phyloP scores from a whole-genome alignment of 129 eudicot genomes.

The Mikania micrantha region DNA sequence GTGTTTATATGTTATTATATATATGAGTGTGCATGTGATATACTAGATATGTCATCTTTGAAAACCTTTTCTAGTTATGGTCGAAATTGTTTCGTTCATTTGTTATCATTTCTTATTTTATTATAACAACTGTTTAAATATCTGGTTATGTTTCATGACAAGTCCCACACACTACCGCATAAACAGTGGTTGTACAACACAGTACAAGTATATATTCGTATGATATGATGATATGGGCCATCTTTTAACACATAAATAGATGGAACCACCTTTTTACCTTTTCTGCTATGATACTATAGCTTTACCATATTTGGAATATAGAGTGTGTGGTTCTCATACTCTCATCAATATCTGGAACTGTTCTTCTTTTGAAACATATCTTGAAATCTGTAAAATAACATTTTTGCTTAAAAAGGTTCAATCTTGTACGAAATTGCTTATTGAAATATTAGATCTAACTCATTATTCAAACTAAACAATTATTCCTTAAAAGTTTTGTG shows the following conservation, averaged over 20 bases:
- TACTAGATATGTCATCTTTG: background rate
- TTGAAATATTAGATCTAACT: background rate
- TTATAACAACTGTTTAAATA: slow-evolving; percentile 19
- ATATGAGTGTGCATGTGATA: background rate
- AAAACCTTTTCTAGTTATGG: slow-evolving; percentile 22
- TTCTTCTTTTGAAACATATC: slow-evolving; percentile 14
- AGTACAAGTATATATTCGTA: slow-evolving; percentile 27
- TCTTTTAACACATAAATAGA: slow-evolving; percentile 7
- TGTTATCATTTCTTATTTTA: slow-evolving; percentile 27
- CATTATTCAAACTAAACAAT: background rate
- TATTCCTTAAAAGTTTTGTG: background rate
- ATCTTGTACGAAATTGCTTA: background rate
- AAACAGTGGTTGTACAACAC: slow-evolving; percentile 19
- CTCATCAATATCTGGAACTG: background rate
- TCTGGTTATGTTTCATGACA: slow-evolving; percentile 26
- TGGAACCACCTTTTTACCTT: slow-evolving; percentile 5
- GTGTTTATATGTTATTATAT: background rate
- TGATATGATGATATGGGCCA: slow-evolving; percentile 17
- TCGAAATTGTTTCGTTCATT: slow-evolving; percentile 8
- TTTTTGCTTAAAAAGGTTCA: background rate
- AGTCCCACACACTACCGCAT: slow-evolving; percentile 20
- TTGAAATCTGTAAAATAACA: background rate
- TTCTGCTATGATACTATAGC: slow-evolving; percentile 32
- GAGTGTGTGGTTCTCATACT: slow-evolving; percentile 20
- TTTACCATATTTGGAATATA: slow-evolving; percentile 30